These are phyloP conservation scores for Plantago ovata DNA, from an alignment of 257 asterid genomes.

Conservation along the genomic window DNA sequence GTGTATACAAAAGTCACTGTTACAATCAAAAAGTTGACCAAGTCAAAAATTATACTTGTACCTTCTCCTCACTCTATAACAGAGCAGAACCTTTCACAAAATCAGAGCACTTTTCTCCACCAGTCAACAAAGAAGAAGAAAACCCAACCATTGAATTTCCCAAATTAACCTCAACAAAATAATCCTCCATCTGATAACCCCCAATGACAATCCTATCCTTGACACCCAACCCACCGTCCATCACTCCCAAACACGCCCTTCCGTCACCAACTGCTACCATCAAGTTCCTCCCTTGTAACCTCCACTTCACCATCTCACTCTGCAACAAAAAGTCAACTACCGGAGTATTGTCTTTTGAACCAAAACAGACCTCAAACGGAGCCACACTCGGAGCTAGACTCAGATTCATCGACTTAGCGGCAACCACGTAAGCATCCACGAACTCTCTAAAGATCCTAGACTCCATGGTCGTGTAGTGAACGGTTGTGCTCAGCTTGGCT, in stretches of 20 bases:
- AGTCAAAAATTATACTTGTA: too few relatives aligned
- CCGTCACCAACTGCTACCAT: slow-evolving; percentile 60
- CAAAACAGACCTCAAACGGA: slow-evolving; percentile 72
- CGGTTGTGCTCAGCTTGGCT: slow-evolving; percentile 44
- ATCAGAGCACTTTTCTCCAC: slow-evolving; percentile 42
- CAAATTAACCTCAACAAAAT: slow-evolving; percentile 60
- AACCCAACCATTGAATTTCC: slow-evolving; percentile 81
- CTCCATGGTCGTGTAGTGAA: slow-evolving; percentile 62
- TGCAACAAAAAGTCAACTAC: slow-evolving; percentile 64
- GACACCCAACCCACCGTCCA: slow-evolving; percentile 66
- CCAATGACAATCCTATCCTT: slow-evolving; percentile 63
- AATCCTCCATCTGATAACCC: slow-evolving; percentile 72
- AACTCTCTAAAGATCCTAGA: slow-evolving; percentile 40
- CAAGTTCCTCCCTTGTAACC: slow-evolving; percentile 52
- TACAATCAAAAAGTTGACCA: too few relatives aligned
- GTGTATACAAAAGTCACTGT: too few relatives aligned
- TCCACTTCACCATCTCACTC: slow-evolving; percentile 90
- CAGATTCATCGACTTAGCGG: slow-evolving; percentile 46
- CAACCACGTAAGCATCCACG: slow-evolving; percentile 38
- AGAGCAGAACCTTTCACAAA: slow-evolving; percentile 19
- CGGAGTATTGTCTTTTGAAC: slow-evolving; percentile 45
- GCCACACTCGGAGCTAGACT: slow-evolving; percentile 42
- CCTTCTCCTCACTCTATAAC: not conserved
- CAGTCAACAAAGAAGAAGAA: slow-evolving; percentile 40
- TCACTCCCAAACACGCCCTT: slow-evolving; percentile 73